These are phyloP conservation scores for Plasmodiophora brassicae DNA, from an alignment of 208 protist species.

Conservation along the genomic window DNA sequence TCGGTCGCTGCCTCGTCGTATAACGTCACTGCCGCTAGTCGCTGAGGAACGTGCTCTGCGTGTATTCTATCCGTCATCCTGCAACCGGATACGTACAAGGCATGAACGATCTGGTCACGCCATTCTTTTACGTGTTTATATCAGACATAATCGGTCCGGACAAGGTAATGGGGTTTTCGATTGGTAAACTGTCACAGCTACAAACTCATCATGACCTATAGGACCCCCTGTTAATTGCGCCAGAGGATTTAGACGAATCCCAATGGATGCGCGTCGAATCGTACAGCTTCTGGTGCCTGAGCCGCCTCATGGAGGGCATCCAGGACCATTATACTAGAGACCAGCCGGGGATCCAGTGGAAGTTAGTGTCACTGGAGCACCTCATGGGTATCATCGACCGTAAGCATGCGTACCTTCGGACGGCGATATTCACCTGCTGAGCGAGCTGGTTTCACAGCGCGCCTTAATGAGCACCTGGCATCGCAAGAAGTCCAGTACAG, in stretches of 20 bases:
- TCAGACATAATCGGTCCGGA: conserved; percentile 4
- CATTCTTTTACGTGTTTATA: conserved; percentile 76
- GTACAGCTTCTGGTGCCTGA: conserved; percentile 78
- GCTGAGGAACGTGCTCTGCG: conserved; percentile 80
- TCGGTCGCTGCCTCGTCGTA: neutral
- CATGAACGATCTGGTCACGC: conserved; percentile 81
- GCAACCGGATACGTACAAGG: conserved; percentile 85
- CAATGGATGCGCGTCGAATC: conserved; percentile 67
- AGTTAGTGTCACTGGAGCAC: conserved; percentile 72
- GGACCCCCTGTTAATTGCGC: neutral
- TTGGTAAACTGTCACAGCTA: neutral
- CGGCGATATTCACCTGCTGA: conserved; percentile 47
- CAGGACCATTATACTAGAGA: conserved; percentile 81
- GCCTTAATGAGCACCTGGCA: conserved; percentile 62
- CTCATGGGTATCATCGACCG: conserved; percentile 66
- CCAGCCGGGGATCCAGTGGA: conserved; percentile 74
- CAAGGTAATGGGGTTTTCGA: neutral
- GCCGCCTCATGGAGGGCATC: conserved; percentile 69
- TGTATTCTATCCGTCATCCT: conserved; percentile 81
- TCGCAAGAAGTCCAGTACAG: conserved; percentile 64
- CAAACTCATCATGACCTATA: neutral
- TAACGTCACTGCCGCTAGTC: neutral
- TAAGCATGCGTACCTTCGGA: conserved; percentile 16
- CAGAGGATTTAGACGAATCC: neutral
- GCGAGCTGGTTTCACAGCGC: conserved; percentile 54